Evolutionary conservation across 257 asterid species (phyloP).

Genomic region (Solanum pennellii): DNA sequence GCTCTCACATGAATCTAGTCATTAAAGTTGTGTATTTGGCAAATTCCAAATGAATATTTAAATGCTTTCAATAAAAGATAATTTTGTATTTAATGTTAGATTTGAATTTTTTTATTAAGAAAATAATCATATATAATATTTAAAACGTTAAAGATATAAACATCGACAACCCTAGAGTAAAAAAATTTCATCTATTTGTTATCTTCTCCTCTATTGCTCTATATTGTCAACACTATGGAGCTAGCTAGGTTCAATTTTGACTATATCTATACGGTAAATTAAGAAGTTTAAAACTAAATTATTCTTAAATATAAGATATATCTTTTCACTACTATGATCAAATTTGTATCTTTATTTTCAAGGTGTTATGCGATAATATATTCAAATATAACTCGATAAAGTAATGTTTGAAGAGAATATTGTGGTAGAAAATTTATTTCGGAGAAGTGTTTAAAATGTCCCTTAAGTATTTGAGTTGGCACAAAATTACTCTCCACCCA

Average conservation of each 20-base stretch:
- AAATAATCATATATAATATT: not conserved
- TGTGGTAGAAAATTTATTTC: not conserved
- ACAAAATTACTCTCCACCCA: no score
- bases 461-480: no score
- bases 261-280: not conserved
- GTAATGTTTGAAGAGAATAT: not conserved
- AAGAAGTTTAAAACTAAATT: not conserved
- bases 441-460: no score
- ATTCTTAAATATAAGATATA: not conserved
- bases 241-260: not conserved
- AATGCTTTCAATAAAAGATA: not conserved
- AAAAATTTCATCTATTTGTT: not conserved
- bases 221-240: not conserved
- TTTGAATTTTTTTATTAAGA: not conserved
- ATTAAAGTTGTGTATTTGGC: not conserved
- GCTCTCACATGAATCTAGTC: not conserved
- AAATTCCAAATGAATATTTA: not conserved
- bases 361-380: not conserved
- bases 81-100: not conserved
- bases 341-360: not conserved
- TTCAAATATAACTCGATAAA: not conserved
- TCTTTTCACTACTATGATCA: not conserved
- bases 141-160: not conserved
- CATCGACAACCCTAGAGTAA: not conserved
- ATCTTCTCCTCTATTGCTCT: not conserved